Conservation (phyloP, 139 green algal species). For the Coccomyxa sp. region DNA sequence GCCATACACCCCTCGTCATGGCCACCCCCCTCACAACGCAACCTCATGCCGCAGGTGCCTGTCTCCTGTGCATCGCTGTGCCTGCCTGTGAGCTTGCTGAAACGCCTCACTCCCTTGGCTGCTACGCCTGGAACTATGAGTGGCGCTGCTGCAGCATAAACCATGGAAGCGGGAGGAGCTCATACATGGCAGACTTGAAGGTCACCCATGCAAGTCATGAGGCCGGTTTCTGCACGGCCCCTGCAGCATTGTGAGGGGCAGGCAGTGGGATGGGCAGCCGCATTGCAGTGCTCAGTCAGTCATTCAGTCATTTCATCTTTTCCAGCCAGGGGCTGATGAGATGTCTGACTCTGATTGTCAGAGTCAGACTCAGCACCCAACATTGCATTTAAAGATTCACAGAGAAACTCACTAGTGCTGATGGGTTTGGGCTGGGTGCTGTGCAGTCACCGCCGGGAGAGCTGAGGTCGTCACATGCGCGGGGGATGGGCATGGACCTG, state of each 20-base stretch:
- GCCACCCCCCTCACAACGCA: neutral
- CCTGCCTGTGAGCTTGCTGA: neutral
- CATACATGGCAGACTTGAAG: neutral
- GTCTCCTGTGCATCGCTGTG: neutral
- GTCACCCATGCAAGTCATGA: no score
- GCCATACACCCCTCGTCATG: neutral
- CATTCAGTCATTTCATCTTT: no score
- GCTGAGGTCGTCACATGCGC: neutral
- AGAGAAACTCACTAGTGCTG: neutral
- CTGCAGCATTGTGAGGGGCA: no score
- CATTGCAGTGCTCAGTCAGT: no score
- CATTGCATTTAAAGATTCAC: neutral
- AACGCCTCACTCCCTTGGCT: neutral
- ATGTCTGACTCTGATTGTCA: neutral
- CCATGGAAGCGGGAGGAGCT: neutral
- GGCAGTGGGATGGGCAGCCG: no score
- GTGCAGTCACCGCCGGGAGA: neutral
- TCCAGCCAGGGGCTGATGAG: no score
- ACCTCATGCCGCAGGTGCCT: neutral
- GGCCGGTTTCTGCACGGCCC: no score
- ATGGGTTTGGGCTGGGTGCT: neutral
- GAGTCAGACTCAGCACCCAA: neutral
- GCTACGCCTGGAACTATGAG: neutral
- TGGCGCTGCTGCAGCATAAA: neutral
- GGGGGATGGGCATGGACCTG: neutral